Base-by-base conservation (phyloP, 352 stramenopile genomes). In the Globisporangium okanoganense region DNA sequence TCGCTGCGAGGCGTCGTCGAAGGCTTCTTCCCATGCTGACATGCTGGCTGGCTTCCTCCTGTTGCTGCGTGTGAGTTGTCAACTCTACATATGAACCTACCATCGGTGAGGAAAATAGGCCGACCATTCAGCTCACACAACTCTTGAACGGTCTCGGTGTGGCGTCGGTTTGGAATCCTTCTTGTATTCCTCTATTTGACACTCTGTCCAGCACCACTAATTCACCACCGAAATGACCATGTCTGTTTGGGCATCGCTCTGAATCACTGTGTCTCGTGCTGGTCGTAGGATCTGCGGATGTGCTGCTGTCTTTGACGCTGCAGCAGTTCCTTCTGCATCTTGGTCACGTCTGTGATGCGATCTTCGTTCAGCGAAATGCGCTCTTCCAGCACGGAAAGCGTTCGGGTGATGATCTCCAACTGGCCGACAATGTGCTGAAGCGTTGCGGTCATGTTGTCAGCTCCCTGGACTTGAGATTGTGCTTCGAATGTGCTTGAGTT, bases 381-480 rank as follows among this genome's bases (percentile, higher is more conserved):
- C 58, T 96, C 79, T 63, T 97, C 89, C 0, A 97, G 62, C 20
- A 95, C 75, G 5, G 72, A 82, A 6, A 97, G 70, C 33, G 89
- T 97, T 20, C 72, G 72, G 0, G 89, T 97, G 61, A 96, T 83
- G 64, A 95, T 92, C 64, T 96, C 88, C 27, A 97, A 64, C 61
- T 97, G 89, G 0, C 85, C 88, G 9, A 96, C 75, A 64, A 97
- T 95, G 63, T 97, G 89, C 54, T 97, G 83, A 38, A 96, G 72
- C 22, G 88, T 94, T 45, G 70, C 64, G 0, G 73, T 67, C 47
- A 83, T 80, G 43, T 75, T 73, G 51, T 69, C 48, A 12, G 45
- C 27, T 31, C 35, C 49, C n/a, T 44, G 22, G 13, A 27, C 10
- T 22, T 41, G 29, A 7, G 14, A 5, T 29, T 43, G 49, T 20